A percentile compares a stretch with the other conserved stretches of the same genome.
Evolutionary conservation across 495 filamentous ascomycete genomes (phyloP).

Genomic region (Talaromyces nanjingensis): DNA sequence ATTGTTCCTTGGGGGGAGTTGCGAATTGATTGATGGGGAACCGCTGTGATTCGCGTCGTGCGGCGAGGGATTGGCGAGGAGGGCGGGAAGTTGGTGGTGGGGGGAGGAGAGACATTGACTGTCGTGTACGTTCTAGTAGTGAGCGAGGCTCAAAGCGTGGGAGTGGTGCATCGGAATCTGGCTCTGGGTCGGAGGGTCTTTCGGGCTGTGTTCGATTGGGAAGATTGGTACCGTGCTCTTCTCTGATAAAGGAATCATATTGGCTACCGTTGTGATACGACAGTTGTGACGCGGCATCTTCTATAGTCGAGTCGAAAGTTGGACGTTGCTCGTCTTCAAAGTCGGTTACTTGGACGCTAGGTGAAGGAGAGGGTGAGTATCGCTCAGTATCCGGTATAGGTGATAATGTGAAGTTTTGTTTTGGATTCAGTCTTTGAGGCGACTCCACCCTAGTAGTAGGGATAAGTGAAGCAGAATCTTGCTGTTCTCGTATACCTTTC

Average conservation of each 20-base stretch:
- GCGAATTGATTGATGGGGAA: constrained; percentile 58
- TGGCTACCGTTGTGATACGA: background rate
- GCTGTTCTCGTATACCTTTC: constrained; percentile 35
- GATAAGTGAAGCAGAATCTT: background rate
- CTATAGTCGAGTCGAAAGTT: background rate
- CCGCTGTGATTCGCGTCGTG: constrained; percentile 34
- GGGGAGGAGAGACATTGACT: constrained; percentile 63
- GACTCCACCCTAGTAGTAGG: background rate
- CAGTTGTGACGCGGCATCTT: background rate
- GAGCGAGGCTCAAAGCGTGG: constrained; percentile 19
- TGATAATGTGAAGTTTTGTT: background rate
- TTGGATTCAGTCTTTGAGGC: background rate
- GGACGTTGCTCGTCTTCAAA: background rate
- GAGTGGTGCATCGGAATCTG: constrained; percentile 18
- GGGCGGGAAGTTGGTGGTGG: constrained; percentile 19
- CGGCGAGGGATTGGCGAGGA: constrained; percentile 21
- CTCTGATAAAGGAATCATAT: background rate
- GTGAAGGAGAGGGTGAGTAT: background rate
- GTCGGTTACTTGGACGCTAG: constrained; percentile 1
- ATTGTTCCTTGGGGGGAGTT: constrained; percentile 43
- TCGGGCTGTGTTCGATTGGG: constrained; percentile 3
- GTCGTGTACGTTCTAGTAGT: constrained; percentile 70
- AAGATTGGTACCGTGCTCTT: background rate
- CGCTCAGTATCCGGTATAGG: constrained; percentile 2
- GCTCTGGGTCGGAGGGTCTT: constrained; percentile 7